These are phyloP conservation scores for Sequoia sempervirens DNA, from an alignment of 75 land plant species.

Conservation along the genomic window DNA sequence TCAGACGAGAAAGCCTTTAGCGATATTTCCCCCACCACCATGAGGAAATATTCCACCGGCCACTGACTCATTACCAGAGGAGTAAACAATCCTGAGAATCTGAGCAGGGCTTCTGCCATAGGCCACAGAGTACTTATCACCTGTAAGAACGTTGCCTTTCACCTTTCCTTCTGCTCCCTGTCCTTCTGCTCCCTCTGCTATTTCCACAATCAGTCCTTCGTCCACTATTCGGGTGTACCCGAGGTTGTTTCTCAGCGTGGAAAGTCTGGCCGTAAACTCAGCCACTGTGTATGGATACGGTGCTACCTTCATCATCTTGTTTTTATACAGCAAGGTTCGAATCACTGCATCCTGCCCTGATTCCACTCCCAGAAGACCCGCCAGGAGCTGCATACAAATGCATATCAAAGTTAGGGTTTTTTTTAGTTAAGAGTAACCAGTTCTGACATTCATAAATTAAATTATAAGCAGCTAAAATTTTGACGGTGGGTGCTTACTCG, in stretches of 20 bases:
- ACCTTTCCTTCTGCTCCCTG: constrained; percentile 32
- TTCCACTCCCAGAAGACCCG: too few species aligned
- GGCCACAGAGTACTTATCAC: constrained; percentile 43
- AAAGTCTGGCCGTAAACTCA: constrained; percentile 53
- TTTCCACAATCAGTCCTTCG: constrained; percentile 66
- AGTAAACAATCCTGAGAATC: constrained; percentile 70
- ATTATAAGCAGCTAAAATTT: too few species aligned
- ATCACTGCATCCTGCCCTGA: too few species aligned
- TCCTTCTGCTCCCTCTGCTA: constrained; percentile 8
- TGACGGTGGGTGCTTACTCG: background rate
- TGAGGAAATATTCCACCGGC: background rate
- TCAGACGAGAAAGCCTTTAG: background rate
- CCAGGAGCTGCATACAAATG: background rate
- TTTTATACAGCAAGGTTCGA: too few species aligned
- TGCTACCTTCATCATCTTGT: too few species aligned
- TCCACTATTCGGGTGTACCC: constrained; percentile 41
- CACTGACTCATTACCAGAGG: constrained; percentile 32
- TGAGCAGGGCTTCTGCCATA: constrained; percentile 60
- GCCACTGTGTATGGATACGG: constrained; percentile 37
- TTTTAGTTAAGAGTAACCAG: too few species aligned
- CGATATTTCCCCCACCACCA: background rate
- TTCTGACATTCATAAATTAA: too few species aligned
- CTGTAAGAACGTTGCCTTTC: constrained; percentile 48
- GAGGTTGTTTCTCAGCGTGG: constrained; percentile 46
- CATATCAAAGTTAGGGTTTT: too few species aligned